phyloP scores from a whole-genome alignment of 2,329 filamentous ascomycete species.

The Plenodomus biglobosus region DNA sequence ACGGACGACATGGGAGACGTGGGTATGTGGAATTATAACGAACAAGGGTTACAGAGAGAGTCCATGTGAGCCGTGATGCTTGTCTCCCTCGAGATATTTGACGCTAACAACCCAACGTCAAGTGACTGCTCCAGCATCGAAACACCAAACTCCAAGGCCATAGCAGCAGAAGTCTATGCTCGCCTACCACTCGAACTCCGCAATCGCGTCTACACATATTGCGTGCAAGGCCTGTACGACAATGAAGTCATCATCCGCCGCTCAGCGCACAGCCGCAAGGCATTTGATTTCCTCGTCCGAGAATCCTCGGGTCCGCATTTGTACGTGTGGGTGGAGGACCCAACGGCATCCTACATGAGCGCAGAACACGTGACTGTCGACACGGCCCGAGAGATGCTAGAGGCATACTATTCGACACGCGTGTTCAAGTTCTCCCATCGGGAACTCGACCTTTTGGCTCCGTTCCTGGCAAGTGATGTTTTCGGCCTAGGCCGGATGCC shows the following conservation, averaged over 20 bases:
- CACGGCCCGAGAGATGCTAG: conserved; percentile 18
- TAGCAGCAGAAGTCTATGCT: conserved; percentile 5
- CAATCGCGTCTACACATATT: conserved; percentile 20
- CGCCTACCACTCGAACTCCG: conserved; percentile 25
- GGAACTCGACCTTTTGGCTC: conserved; percentile 13
- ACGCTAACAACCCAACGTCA: neutral
- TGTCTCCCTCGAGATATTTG: neutral
- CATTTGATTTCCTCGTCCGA: conserved; percentile 15
- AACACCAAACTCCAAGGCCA: neutral
- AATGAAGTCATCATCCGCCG: conserved; percentile 24
- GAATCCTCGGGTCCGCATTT: conserved; percentile 11
- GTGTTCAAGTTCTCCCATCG: conserved; percentile 23
- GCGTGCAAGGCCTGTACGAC: conserved; percentile 18
- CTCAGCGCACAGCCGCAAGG: neutral
- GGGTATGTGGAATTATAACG: neutral
- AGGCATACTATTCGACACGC: conserved; percentile 21
- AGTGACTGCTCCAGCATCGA: neutral
- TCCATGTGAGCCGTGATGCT: neutral
- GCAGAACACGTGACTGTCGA: conserved; percentile 2
- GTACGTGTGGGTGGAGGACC: conserved; percentile 24
- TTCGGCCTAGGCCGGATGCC: conserved; percentile 15
- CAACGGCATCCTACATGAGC: conserved; percentile 5
- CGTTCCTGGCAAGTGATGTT: conserved; percentile 13
- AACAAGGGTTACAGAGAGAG: neutral
- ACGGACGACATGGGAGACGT: neutral